A percentile compares a stretch with the other conserved stretches of the same genome.
phyloP scores from a whole-genome alignment of 495 filamentous ascomycete genomes.

The Annulohypoxylon moriforme region DNA sequence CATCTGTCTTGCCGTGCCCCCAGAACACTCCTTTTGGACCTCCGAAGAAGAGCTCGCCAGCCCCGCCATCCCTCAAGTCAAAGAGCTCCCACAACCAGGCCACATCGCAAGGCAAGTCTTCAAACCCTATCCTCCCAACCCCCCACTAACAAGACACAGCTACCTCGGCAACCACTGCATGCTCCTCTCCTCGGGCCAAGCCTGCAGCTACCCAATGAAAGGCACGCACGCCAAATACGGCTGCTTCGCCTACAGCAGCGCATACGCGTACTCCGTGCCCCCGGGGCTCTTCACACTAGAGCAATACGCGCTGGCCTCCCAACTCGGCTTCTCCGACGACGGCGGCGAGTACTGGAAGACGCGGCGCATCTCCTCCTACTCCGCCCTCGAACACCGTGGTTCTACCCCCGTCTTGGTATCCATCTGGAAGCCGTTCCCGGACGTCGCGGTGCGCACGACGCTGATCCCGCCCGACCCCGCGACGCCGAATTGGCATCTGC shows the following conservation, averaged over 20 bases:
- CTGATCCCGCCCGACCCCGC: conserved; percentile 67
- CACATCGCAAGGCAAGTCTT: conserved; percentile 70
- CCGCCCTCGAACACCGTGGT: conserved; percentile 64
- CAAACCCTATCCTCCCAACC: neutral
- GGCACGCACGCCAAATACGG: conserved; percentile 86
- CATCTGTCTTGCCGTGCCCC: conserved; percentile 73
- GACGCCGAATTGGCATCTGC: conserved; percentile 74
- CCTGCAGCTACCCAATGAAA: conserved; percentile 81
- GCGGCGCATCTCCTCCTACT: conserved; percentile 68
- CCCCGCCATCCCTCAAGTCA: conserved; percentile 62
- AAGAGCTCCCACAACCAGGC: conserved; percentile 70
- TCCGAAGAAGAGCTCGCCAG: conserved; percentile 71
- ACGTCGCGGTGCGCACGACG: conserved; percentile 72
- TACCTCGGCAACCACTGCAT: conserved; percentile 74
- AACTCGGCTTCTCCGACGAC: conserved; percentile 81
- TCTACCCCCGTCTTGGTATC: conserved; percentile 69
- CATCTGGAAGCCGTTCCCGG: conserved; percentile 73
- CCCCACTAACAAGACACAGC: conserved; percentile 29
- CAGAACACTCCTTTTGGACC: conserved; percentile 80
- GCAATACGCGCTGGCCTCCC: conserved; percentile 78
- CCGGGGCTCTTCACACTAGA: conserved; percentile 80
- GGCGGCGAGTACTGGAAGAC: conserved; percentile 84
- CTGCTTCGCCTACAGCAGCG: conserved; percentile 77
- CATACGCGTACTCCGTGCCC: conserved; percentile 80
- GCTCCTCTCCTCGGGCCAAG: conserved; percentile 78